Conservation (phyloP, 805 yeast species). For the Metschnikowia gruessii region DNA sequence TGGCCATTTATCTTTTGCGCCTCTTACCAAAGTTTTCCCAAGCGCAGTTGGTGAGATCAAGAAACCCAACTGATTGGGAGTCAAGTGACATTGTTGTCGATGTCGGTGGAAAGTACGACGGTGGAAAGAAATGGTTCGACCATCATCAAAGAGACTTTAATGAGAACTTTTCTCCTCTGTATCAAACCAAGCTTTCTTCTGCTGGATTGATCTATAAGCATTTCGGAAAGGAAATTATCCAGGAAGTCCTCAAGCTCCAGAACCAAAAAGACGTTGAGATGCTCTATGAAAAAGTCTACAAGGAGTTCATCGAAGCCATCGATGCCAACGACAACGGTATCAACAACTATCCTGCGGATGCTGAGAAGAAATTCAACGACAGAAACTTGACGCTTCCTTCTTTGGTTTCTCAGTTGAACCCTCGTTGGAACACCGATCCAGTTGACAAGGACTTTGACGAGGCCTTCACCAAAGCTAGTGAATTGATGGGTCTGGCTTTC, state of each 20-base stretch:
- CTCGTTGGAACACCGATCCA: slow-evolving; percentile 74
- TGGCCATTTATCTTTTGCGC: slow-evolving; percentile 85
- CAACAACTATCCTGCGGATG: slow-evolving; percentile 55
- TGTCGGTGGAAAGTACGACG: slow-evolving; percentile 87
- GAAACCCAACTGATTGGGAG: slow-evolving; percentile 82
- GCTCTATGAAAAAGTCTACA: slow-evolving; percentile 74
- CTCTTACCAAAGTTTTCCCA: slow-evolving; percentile 64
- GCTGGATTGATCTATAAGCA: slow-evolving; percentile 94
- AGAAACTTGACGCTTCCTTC: slow-evolving; percentile 74
- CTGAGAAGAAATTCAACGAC: slow-evolving; percentile 65
- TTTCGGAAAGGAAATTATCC: slow-evolving; percentile 69
- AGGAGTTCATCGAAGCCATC: slow-evolving; percentile 82
- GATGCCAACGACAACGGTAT: slow-evolving; percentile 98
- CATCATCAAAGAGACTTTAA: slow-evolving; percentile 94
- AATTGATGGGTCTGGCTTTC: slow-evolving; percentile 81
- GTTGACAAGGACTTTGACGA: slow-evolving; percentile 64
- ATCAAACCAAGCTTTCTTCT: slow-evolving; percentile 78
- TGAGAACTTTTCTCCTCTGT: slow-evolving; percentile 64
- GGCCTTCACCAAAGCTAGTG: slow-evolving; percentile 66
- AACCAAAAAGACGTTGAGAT: slow-evolving; percentile 46
- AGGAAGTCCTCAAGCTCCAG: slow-evolving; percentile 46
- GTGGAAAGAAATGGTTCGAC: slow-evolving; percentile 76
- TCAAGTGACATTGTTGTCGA: slow-evolving; percentile 89
- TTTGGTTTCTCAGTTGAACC: slow-evolving; percentile 75
- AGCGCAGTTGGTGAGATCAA: slow-evolving; percentile 74